Base-by-base conservation (phyloP, 2,329 filamentous ascomycete genomes). In the Zymoseptoria tritici region DNA sequence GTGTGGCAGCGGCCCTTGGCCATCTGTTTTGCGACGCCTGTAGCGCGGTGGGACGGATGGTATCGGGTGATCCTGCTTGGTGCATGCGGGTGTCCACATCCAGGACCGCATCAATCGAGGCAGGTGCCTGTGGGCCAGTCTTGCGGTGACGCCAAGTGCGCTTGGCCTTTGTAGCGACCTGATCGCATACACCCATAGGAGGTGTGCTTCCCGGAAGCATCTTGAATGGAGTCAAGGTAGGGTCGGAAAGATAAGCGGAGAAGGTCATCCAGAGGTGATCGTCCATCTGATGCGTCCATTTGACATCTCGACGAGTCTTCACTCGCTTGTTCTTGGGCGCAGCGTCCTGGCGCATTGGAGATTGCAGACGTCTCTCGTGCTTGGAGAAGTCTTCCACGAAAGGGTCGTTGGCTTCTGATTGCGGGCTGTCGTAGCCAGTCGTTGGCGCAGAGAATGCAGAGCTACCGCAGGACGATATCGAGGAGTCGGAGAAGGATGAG, bases 221-320 rank as follows among this genome's bases (percentile, higher is more conserved):
- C 68, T 87, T 87, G 77, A 87, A 87, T 0, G 85, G 85, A 1
- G 85, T 87, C 54, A 86, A 80, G 3, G 81, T 84, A 20, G 85
- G 85, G 70, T 87, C 84, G 62, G 85, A 82, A n/a, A 87, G 75
- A 69, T 86, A 86, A 57, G 80, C 77, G 74, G 85, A 82, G 72
- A 86, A 87, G 8, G 83, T 85, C 69, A 84, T 81, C 84, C 85
- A 86, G 31, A 87, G 73, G 68, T 87, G 85, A 58, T 82, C 79
- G 68, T 87, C 85, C 83, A 86, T 86, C 56, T 85, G 83, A 51
- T 80, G 74, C 4, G 81, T 85, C 80, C 84, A 87, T 49, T 73
- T 76, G 5, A 73, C 70, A 68, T 67, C 69, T 52, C 72, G 74
- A 55, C 72, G 73, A 42, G 75, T 71, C 68, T 77, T 80, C 57